Evolutionary conservation across 1,139 yeast species (phyloP), one percentile per base, ranked within the genome.

Genomic region (Lodderomyces orthopsilosis): DNA sequence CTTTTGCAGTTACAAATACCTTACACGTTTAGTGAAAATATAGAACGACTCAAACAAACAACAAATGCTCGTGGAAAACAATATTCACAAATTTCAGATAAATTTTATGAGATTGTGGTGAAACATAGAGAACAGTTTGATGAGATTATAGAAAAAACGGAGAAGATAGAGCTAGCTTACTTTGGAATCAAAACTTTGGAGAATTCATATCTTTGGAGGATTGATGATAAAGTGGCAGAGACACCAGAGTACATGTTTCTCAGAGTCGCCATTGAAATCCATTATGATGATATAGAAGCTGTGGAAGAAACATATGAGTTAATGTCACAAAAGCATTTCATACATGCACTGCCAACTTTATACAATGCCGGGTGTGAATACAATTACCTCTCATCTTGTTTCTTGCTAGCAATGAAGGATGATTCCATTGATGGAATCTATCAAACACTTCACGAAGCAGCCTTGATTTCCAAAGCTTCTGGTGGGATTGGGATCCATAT

Each of bases 401-500:
- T 77, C 59, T 61, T 77, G 37, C 65, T 78, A 12, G 82, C 81
- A 10, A 76, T 77, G 80, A 68, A 76, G 48, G 80, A 74, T 18
- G 83, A 78, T 54, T 77, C 83, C 5, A 75, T 78, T 24, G 83
- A 79, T 46, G 83, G 82, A 6, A 77, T 79, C 33, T 78, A 74
- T 57, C 72, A 74, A 47, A 77, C 84, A 1, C 63, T 78, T 44
- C 76, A 77, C 54, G 70, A 74, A 34, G 61, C 79, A 38, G 84
- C 84, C 2, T 61, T 78, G 55, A 77, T 79, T 35, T 77, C 83
- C 12, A 78, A 77, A 59, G 69, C 78, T 35, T 75, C 83, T 1
- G 84, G 84, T 28, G 84, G 84, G 36, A 71, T 79, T 37, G 84
- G 84, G 5, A 55, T 79, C 38, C 83, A 78, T 57, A 72, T 77